phyloP scores from a whole-genome alignment of 2,329 filamentous ascomycete genomes.

The Trichoderma aggressivum region DNA sequence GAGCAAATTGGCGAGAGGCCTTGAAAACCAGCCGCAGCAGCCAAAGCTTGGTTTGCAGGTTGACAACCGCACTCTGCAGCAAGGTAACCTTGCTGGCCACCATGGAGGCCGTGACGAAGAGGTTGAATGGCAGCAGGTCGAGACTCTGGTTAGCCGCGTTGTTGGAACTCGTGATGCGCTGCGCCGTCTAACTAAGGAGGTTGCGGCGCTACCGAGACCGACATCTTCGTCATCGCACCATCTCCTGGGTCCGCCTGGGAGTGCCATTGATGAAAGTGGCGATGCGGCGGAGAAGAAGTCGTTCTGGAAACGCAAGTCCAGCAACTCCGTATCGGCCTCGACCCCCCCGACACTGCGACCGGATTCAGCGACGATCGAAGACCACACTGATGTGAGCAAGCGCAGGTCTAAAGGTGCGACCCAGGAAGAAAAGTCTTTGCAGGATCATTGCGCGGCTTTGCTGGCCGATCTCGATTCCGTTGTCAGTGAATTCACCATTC shows the following conservation, averaged over 20 bases:
- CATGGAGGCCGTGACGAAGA: conserved; percentile 57
- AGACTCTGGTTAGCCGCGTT: conserved; percentile 79
- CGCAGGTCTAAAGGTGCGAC: conserved; percentile 36
- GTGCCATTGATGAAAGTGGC: conserved; percentile 41
- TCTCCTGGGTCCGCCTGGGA: conserved; percentile 43
- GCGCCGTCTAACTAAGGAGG: conserved; percentile 79
- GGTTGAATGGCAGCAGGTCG: conserved; percentile 81
- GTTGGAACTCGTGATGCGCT: conserved; percentile 87
- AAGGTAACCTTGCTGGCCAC: background rate
- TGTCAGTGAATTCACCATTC: conserved; percentile 72
- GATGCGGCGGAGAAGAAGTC: conserved; percentile 60
- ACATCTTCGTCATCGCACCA: conserved; percentile 26
- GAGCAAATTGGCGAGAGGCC: conserved; percentile 60
- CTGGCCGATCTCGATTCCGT: conserved; percentile 81
- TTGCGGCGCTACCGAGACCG: conserved; percentile 51
- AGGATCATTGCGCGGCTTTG: conserved; percentile 81
- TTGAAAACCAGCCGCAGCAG: conserved; percentile 38
- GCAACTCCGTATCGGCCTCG: conserved; percentile 44
- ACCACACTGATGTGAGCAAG: conserved; percentile 29
- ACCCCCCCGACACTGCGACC: conserved; percentile 41
- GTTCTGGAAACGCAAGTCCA: conserved; percentile 92
- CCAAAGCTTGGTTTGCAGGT: conserved; percentile 29
- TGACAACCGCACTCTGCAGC: conserved; percentile 25
- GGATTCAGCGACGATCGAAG: conserved; percentile 29
- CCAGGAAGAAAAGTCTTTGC: conserved; percentile 62